Evolutionary conservation across 805 yeast species (phyloP).

Genomic region (Priceomyces haplophilus): DNA sequence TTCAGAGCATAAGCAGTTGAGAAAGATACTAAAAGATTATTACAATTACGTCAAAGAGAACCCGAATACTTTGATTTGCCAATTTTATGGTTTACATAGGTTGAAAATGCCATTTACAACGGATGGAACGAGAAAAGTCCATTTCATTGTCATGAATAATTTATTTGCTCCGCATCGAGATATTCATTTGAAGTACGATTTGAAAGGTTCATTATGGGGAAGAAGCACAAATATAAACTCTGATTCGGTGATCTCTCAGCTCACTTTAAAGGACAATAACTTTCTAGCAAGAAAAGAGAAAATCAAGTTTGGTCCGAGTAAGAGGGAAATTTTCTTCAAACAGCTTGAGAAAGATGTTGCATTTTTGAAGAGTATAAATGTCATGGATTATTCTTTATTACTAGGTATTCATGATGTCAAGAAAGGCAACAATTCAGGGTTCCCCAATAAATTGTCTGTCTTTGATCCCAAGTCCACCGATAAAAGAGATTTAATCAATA

Average conservation of each 20-base stretch:
- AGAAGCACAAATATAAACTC: constrained; percentile 49
- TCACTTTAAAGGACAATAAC: constrained; percentile 81
- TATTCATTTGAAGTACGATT: constrained; percentile 79
- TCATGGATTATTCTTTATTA: constrained; percentile 92
- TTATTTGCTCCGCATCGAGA: constrained; percentile 91
- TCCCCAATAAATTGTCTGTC: constrained; percentile 38
- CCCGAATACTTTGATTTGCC: constrained; percentile 89
- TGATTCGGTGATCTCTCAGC: constrained; percentile 25
- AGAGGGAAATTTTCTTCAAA: constrained; percentile 52
- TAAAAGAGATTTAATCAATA: constrained; percentile 39
- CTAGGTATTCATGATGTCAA: constrained; percentile 82
- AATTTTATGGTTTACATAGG: constrained; percentile 92
- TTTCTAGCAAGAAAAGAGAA: constrained; percentile 69
- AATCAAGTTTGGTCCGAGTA: constrained; percentile 74
- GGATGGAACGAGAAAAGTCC: constrained; percentile 65
- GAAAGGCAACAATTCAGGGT: constrained; percentile 46
- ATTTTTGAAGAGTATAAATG: constrained; percentile 69
- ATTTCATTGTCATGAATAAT: constrained; percentile 95
- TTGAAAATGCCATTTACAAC: constrained; percentile 78
- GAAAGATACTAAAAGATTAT: constrained; percentile 71
- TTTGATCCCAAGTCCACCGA: constrained; percentile 42
- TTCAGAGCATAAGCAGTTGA: constrained; percentile 81
- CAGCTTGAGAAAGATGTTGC: constrained; percentile 77
- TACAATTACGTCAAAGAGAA: constrained; percentile 75
- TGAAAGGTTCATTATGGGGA: constrained; percentile 92